Conservation (phyloP, 2,329 filamentous ascomycete species). For the Epichloe uncinata region DNA sequence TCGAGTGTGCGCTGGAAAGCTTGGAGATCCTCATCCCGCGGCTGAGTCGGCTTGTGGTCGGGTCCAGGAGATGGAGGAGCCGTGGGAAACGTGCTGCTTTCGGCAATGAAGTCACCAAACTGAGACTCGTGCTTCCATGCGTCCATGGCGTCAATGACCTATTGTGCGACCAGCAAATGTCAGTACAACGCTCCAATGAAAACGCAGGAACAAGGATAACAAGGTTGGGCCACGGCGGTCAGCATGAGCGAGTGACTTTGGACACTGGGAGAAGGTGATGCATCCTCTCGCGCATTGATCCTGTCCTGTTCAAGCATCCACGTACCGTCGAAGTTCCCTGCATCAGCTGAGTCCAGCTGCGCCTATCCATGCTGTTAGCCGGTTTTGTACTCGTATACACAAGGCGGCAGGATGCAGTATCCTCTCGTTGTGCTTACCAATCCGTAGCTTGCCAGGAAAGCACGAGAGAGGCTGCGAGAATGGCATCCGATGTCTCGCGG, state of each 20-base stretch:
- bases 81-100: slow-evolving; percentile 61
- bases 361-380: slow-evolving; percentile 42
- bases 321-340: slow-evolving; percentile 79
- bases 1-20: slow-evolving; percentile 53
- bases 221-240: neutral
- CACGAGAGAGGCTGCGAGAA: slow-evolving; percentile 80
- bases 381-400: neutral
- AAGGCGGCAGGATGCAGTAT: slow-evolving; percentile 1
- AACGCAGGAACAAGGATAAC: neutral
- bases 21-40: slow-evolving; percentile 58
- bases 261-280: too few species aligned
- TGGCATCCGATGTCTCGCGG: slow-evolving; percentile 74
- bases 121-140: slow-evolving; percentile 82
- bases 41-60: slow-evolving; percentile 47
- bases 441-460: slow-evolving; percentile 94
- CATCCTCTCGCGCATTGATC: neutral
- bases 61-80: slow-evolving; percentile 49
- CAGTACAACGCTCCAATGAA: slow-evolving; percentile 2
- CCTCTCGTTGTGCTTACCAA: slow-evolving; percentile 50
- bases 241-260: neutral
- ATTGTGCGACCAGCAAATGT: slow-evolving; percentile 5
- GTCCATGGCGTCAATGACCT: slow-evolving; percentile 87
- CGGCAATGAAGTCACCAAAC: slow-evolving; percentile 68
- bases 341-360: slow-evolving; percentile 85
- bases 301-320: slow-evolving; percentile 8